Base-by-base conservation (phyloP, 108 stramenopile genomes). In the Stephanodiscus triporus region DNA sequence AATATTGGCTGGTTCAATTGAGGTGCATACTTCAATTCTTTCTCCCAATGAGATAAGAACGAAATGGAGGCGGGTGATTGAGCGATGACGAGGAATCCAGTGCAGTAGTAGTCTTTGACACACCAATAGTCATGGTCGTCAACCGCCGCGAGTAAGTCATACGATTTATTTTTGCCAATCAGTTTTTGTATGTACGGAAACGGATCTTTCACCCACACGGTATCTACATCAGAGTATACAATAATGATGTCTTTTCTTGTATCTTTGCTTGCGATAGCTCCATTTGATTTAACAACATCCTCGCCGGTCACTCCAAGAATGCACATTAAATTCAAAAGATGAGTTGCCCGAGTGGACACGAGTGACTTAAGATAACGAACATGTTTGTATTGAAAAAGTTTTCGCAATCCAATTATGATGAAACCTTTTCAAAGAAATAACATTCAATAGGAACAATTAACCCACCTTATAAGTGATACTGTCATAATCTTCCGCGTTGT, bases 1-100 rank as follows among this genome's bases (percentile, higher is more conserved):
- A 73, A 73, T 40, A 73, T 56, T 32, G 73, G 75, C 68, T 76
- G 75, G 48, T 76, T 76, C 48, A 76, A 26, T 57, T 76, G 75
- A 68, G 57, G 61, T 27, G 60, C 53, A 1, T 43, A 38, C 22
- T 42, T 17, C 57, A 76, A 40, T 49, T 67, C 55, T 23, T 68
- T 57, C 51, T 76, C 75, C 75, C 75, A 76, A 30, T 53, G 57
- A 24, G 66, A 59, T 27, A 76, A 38, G 59, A 76, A 76, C 36
- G 26, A 20, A 6, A 76, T 38, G 7, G 66, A 62, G 43, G 58
- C 47, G 30, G 55, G 11, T 22, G 66, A 58, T 27, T 30, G 42
- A 22, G 75, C 48, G 14, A 76, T 58, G 27, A 68, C 66, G 10
- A 76, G 32, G 36, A 68, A 68, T n/a, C 75, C 75, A 4, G 75